phyloP scores from a whole-genome alignment of 768 basidiomycete species.

The Myochromella boudieri region DNA sequence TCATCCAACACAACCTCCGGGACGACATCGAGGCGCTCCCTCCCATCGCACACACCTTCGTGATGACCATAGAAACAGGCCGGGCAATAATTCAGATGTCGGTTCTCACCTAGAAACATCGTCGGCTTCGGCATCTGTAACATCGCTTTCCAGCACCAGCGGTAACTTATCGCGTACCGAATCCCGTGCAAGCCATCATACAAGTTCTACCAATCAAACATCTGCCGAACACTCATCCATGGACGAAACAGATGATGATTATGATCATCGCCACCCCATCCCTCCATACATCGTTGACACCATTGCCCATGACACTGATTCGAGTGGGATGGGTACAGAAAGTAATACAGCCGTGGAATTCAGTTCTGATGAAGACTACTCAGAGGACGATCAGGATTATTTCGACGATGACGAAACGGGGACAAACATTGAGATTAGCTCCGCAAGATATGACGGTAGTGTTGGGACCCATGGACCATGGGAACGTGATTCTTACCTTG shows the following conservation, averaged over 20 bases:
- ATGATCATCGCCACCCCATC: constrained; percentile 32
- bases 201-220: constrained; percentile 32
- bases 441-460: constrained; percentile 33
- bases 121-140: constrained; percentile 44
- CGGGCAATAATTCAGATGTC: constrained; percentile 30
- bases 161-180: constrained; percentile 29
- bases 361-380: constrained; percentile 49
- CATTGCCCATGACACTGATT: constrained; percentile 26
- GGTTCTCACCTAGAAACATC: constrained; percentile 48
- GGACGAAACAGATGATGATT: constrained; percentile 36
- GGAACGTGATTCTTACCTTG: constrained; percentile 22
- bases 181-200: constrained; percentile 27
- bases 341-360: constrained; percentile 35
- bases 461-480: constrained; percentile 18
- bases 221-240: constrained; percentile 35
- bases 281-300: constrained; percentile 19
- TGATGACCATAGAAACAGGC: constrained; percentile 4
- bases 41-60: constrained; percentile 4
- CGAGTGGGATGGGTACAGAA: constrained; percentile 22
- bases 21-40: constrained; percentile 14
- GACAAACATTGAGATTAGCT: constrained; percentile 40
- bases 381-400: constrained; percentile 34
- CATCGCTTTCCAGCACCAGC: constrained; percentile 38
- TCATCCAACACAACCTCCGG: constrained; percentile 31
- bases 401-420: constrained; percentile 36